phyloP scores from a whole-genome alignment of 352 stramenopile genomes.

The Pythium insidiosum region DNA sequence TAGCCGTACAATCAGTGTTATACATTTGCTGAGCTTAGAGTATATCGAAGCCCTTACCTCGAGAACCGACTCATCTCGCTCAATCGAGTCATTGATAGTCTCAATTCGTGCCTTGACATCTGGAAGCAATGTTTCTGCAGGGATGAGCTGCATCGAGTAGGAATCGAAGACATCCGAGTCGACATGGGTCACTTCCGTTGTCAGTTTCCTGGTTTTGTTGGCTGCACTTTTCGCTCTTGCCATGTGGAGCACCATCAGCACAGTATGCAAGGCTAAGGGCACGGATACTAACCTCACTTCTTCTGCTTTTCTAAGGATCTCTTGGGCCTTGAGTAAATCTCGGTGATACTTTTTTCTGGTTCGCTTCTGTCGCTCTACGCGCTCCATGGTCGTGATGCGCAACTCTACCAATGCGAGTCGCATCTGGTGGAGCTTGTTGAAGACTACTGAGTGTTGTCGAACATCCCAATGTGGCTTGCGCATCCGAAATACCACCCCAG shows the following conservation, averaged over 20 bases:
- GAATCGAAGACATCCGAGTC: slow-evolving; percentile 64
- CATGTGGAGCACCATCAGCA: not conserved
- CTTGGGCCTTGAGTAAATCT: slow-evolving; percentile 36
- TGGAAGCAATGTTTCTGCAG: slow-evolving; percentile 33
- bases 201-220: slow-evolving; percentile 1
- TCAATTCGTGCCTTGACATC: slow-evolving; percentile 29
- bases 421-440: slow-evolving; percentile 52
- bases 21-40: too few relatives aligned
- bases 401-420: slow-evolving; percentile 34
- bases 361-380: slow-evolving; percentile 29
- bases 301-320: slow-evolving; percentile 29
- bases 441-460: slow-evolving; percentile 33
- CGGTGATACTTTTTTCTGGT: slow-evolving; percentile 38
- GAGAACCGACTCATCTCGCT: slow-evolving; percentile 35
- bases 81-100: slow-evolving; percentile 28
- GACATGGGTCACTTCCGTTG: slow-evolving; percentile 24
- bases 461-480: slow-evolving; percentile 42
- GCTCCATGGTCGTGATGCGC: slow-evolving; percentile 12
- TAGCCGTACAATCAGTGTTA: too few relatives aligned
- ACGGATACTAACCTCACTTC: slow-evolving; percentile 21
- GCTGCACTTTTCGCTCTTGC: not conserved
- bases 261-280: not conserved
- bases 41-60: too few relatives aligned
- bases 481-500: slow-evolving; percentile 40
- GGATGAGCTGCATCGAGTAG: slow-evolving; percentile 57